These are phyloP conservation scores for Fusarium pilosicola DNA, from an alignment of 2,329 filamentous ascomycete genomes.

Conservation along the genomic window DNA sequence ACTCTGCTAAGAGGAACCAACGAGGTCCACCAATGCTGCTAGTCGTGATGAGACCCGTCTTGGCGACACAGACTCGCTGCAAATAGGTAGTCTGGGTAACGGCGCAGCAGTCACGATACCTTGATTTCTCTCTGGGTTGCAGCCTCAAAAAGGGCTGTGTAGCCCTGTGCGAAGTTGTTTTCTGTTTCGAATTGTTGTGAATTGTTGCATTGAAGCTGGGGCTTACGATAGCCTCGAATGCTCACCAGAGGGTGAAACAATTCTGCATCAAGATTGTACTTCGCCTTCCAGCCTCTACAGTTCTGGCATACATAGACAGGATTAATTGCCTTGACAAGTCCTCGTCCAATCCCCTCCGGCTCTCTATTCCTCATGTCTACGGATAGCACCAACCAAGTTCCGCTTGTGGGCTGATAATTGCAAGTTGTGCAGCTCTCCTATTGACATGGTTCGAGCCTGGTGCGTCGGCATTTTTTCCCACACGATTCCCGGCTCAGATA, in stretches of 20 bases:
- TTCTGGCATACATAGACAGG: background rate
- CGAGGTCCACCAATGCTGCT: slow-evolving; percentile 30
- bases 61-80: slow-evolving; percentile 28
- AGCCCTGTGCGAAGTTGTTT: slow-evolving; percentile 26
- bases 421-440: slow-evolving; percentile 6
- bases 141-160: slow-evolving; percentile 22
- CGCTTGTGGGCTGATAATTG: slow-evolving; percentile 32
- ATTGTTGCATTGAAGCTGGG: slow-evolving; percentile 17
- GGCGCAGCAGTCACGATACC: slow-evolving; percentile 21
- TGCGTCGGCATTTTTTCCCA: slow-evolving; percentile 9
- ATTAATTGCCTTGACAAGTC: background rate
- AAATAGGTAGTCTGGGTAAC: slow-evolving; percentile 38
- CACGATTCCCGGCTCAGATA: slow-evolving; percentile 16
- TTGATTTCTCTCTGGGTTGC: slow-evolving; percentile 9
- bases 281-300: background rate
- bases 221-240: slow-evolving; percentile 3
- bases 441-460: slow-evolving; percentile 35
- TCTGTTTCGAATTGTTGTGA: slow-evolving; percentile 28
- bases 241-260: slow-evolving; percentile 6
- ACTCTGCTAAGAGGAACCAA: slow-evolving; percentile 18
- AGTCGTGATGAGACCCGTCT: slow-evolving; percentile 44
- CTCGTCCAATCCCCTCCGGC: background rate
- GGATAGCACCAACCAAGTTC: slow-evolving; percentile 4
- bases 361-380: background rate
- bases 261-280: background rate